Percentiles rank a stretch among this genome's conserved stretches.
These are phyloP conservation scores for Ceriops decandra DNA, from an alignment of 345 rosid species.

Conservation along the genomic window DNA sequence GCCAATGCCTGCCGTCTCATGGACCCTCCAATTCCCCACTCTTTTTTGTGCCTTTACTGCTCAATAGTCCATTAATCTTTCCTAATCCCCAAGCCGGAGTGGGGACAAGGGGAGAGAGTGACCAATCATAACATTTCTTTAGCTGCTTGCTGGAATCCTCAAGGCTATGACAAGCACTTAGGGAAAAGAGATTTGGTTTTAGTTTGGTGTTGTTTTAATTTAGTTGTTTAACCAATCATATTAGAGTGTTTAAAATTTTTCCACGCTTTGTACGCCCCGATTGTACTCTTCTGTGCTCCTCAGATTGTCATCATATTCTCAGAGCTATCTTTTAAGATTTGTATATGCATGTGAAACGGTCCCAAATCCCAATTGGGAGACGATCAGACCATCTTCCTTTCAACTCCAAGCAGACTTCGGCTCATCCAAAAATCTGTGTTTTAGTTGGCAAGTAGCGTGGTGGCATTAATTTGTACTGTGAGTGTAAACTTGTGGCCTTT, in stretches of 20 bases:
- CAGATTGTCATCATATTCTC: neutral
- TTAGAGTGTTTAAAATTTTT: neutral
- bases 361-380: constrained; percentile 20
- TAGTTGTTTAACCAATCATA: constrained; percentile 19
- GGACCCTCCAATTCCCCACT: constrained; percentile 20
- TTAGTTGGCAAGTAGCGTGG: no score
- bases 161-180: neutral
- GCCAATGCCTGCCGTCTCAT: constrained; percentile 17
- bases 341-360: neutral
- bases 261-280: neutral
- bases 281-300: neutral
- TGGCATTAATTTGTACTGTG: neutral
- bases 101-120: constrained; percentile 20
- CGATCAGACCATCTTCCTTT: constrained; percentile 13
- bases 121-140: constrained; percentile 19
- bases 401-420: neutral
- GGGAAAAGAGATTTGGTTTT: neutral
- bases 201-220: constrained; percentile 3
- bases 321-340: no score
- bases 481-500: neutral
- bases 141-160: constrained; percentile 13
- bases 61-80: neutral
- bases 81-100: constrained; percentile 20
- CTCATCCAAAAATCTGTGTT: neutral
- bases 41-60: constrained; percentile 21